These are phyloP conservation scores for Selenicereus undatus DNA, from an alignment of 148 eudicot genomes.

Conservation along the genomic window DNA sequence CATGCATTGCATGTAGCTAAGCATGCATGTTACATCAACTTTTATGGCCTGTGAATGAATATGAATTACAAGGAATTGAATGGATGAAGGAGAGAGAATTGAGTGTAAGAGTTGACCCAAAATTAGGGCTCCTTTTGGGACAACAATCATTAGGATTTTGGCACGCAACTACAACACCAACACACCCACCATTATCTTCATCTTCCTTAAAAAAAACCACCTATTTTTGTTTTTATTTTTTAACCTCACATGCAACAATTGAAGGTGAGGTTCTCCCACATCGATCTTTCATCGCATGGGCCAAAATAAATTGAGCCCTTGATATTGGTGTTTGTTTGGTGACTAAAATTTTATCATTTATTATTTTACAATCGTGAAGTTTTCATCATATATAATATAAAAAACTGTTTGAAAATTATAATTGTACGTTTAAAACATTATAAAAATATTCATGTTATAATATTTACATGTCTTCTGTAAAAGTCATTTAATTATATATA, in stretches of 20 bases:
- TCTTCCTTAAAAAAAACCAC: background rate
- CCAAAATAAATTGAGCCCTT: background rate
- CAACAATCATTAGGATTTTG: background rate
- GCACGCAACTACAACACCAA: background rate
- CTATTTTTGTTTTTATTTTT: background rate
- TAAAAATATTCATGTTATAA: too few species aligned
- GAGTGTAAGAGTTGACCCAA: background rate
- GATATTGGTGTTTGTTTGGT: background rate
- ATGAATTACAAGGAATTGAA: background rate
- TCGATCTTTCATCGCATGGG: background rate
- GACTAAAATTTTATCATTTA: too few species aligned
- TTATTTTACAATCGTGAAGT: too few species aligned
- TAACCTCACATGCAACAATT: background rate
- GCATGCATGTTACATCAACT: background rate
- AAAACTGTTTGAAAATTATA: too few species aligned
- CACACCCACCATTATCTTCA: background rate
- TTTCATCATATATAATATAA: too few species aligned
- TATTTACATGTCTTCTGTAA: too few species aligned
- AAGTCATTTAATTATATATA: too few species aligned
- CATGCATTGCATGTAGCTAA: background rate
- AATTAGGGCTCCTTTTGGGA: background rate
- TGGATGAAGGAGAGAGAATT: constrained; percentile 4
- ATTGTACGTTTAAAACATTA: too few species aligned
- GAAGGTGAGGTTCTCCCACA: too few species aligned
- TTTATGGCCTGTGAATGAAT: background rate